Conservation (phyloP, 441 rosid genomes). For the Populus hybrid region DNA sequence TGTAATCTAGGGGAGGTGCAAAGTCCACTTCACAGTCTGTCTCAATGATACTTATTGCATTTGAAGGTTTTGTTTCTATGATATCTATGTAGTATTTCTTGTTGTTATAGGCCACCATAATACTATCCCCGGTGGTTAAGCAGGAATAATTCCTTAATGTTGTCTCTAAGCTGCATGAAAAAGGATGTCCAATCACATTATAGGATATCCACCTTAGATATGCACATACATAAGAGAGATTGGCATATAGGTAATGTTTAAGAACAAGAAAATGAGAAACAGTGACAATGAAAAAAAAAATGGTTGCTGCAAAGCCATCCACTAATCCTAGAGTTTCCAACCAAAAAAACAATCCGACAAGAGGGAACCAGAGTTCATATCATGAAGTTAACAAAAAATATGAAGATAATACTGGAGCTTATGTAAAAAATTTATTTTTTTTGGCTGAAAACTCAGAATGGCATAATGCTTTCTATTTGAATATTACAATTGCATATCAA, state of each 20-base stretch:
- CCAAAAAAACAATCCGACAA: not conserved
- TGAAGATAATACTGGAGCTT: not conserved
- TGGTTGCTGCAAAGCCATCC: not conserved
- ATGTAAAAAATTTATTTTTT: not conserved
- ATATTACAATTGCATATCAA: not conserved
- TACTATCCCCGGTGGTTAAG: conserved; percentile 94
- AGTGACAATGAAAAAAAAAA: not conserved
- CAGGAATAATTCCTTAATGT: conserved; percentile 93
- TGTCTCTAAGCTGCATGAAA: conserved; percentile 65
- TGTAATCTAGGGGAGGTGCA: conserved; percentile 95
- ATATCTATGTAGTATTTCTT: conserved; percentile 93
- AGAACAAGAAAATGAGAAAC: not conserved
- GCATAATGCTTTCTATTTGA: not conserved
- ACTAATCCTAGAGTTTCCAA: not conserved
- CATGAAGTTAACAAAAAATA: not conserved
- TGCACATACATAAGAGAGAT: not conserved
- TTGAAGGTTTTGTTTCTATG: conserved; percentile 82
- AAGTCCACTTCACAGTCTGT: conserved; percentile 99
- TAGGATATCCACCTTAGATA: not conserved
- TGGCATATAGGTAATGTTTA: not conserved
- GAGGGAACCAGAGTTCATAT: not conserved
- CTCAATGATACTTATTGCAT: conserved; percentile 90
- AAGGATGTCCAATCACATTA: conserved; percentile 7
- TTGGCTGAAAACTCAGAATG: not conserved
- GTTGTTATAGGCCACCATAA: conserved; percentile 95